Evolutionary conservation across 192 early-diverging fungal genomes (phyloP).

Genomic region (Podochytrium sp.): DNA sequence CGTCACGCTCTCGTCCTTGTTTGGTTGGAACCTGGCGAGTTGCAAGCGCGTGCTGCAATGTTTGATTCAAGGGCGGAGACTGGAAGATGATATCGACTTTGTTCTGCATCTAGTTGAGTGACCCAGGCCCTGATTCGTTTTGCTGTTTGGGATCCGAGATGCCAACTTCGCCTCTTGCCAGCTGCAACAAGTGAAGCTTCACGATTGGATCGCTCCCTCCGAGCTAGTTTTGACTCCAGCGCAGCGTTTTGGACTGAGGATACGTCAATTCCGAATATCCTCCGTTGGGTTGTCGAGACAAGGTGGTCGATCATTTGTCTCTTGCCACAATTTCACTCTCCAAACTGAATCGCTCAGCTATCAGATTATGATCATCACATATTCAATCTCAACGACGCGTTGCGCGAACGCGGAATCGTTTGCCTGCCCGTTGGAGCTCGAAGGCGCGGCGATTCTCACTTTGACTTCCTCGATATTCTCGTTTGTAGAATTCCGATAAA

Average conservation of each 20-base stretch:
- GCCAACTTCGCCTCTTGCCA: no score
- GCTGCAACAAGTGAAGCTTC: no score
- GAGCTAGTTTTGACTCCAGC: neutral
- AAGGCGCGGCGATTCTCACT: neutral
- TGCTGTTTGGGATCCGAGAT: no score
- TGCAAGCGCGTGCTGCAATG: no score
- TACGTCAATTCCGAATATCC: neutral
- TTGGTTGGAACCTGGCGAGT: no score
- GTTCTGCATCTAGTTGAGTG: no score
- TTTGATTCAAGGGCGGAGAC: no score
- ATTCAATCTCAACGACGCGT: neutral
- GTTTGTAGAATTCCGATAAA: neutral
- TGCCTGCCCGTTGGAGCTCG: neutral
- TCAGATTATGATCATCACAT: neutral
- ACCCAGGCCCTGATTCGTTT: no score
- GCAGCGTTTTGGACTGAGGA: neutral
- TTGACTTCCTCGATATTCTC: neutral
- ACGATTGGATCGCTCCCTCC: neutral
- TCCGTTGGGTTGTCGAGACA: neutral
- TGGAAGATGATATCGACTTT: no score
- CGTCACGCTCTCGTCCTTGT: no score
- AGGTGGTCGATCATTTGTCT: neutral
- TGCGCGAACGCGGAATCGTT: neutral
- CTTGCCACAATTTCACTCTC: neutral
- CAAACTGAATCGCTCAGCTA: neutral